Evolutionary conservation across 2,329 filamentous ascomycete species (phyloP).

Genomic region (Pseudonectria foliicola): DNA sequence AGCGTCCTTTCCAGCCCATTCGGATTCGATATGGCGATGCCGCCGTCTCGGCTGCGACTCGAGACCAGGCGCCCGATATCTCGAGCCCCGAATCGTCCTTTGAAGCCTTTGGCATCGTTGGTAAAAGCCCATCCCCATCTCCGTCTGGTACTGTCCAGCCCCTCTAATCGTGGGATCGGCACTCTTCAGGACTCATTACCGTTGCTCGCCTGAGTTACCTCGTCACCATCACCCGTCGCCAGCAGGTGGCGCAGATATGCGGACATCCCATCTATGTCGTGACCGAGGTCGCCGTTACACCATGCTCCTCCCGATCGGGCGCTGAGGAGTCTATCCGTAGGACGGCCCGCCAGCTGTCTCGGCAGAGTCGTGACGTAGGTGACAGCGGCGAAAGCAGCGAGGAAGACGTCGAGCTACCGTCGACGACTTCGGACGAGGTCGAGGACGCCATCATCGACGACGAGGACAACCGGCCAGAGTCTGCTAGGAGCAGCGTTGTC

Average conservation of each 20-base stretch:
- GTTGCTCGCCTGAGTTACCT: conserved; percentile 78
- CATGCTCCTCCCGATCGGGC: conserved; percentile 67
- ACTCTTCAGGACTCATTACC: conserved; percentile 64
- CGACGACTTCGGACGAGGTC: conserved; percentile 34
- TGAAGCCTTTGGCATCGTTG: conserved; percentile 54
- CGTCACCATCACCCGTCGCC: conserved; percentile 75
- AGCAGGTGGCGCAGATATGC: conserved; percentile 82
- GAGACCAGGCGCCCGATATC: conserved; percentile 39
- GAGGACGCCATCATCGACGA: conserved; percentile 33
- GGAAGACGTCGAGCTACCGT: conserved; percentile 34
- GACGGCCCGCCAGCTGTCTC: conserved; percentile 41
- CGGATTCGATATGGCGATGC: conserved; percentile 63
- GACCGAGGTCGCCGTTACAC: conserved; percentile 85
- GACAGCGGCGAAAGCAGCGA: conserved; percentile 41
- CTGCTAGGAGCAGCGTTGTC: conserved; percentile 58
- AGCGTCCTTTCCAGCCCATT: conserved; percentile 48
- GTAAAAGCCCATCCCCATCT: conserved; percentile 28
- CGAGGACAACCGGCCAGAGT: conserved; percentile 25
- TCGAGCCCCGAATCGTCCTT: conserved; percentile 43
- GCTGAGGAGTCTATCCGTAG: conserved; percentile 64
- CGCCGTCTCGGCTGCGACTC: conserved; percentile 35
- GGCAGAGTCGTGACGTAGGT: conserved; percentile 31
- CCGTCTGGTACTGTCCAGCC: background rate
- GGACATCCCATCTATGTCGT: conserved; percentile 80
- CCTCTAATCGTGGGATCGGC: conserved; percentile 5